phyloP scores from a whole-genome alignment of 2,329 filamentous ascomycete species.

The Microascus cirrosus region DNA sequence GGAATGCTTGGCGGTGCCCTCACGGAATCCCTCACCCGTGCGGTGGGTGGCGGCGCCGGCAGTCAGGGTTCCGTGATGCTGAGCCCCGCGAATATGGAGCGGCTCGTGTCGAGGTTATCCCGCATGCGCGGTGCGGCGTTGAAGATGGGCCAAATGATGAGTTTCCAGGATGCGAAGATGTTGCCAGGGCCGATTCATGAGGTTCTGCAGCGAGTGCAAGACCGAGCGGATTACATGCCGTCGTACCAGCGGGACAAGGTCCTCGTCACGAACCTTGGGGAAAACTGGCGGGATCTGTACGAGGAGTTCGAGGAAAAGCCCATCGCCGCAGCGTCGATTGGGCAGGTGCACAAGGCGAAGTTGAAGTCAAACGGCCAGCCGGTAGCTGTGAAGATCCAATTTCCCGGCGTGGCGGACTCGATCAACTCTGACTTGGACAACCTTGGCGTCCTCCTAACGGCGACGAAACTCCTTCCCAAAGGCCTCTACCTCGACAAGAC shows the following conservation, averaged over 20 bases:
- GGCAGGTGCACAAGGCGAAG: slow-evolving; percentile 82
- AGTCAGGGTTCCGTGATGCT: slow-evolving; percentile 68
- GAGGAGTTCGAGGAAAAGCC: slow-evolving; percentile 79
- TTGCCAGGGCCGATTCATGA: slow-evolving; percentile 77
- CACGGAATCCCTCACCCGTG: slow-evolving; percentile 71
- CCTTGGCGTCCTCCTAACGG: slow-evolving; percentile 78
- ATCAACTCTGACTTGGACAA: slow-evolving; percentile 97
- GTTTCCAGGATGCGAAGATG: slow-evolving; percentile 95
- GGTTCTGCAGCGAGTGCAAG: slow-evolving; percentile 87
- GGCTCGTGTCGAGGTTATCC: slow-evolving; percentile 83
- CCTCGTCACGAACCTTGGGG: slow-evolving; percentile 64
- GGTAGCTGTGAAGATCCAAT: slow-evolving; percentile 95
- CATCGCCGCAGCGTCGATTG: slow-evolving; percentile 91
- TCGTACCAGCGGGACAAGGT: slow-evolving; percentile 84
- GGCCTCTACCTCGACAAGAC: slow-evolving; percentile 94
- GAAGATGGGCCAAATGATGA: slow-evolving; percentile 96
- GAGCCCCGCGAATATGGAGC: slow-evolving; percentile 82
- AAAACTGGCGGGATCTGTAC: slow-evolving; percentile 77
- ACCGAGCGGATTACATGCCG: slow-evolving; percentile 97
- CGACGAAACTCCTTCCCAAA: slow-evolving; percentile 79
- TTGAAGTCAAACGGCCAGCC: slow-evolving; percentile 61
- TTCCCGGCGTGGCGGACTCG: slow-evolving; percentile 88
- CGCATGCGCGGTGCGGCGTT: slow-evolving; percentile 95
- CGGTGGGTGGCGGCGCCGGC: slow-evolving; percentile 52
- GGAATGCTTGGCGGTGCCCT: slow-evolving; percentile 93